phyloP scores from a whole-genome alignment of 2,329 filamentous ascomycete species.

The Harringtonia aguacate region DNA sequence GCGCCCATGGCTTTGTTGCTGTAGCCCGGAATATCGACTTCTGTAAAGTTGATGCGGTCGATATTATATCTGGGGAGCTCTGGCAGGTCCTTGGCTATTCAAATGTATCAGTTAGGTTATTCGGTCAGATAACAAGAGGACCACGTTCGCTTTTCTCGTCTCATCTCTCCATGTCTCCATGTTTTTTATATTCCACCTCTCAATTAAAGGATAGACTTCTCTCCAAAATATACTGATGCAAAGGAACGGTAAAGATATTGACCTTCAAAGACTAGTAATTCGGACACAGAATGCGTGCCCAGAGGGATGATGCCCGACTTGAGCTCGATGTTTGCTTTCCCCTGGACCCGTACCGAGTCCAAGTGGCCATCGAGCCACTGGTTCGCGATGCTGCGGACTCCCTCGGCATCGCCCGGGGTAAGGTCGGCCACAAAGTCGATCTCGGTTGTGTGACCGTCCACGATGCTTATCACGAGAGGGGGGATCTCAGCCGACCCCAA shows the following conservation, averaged over 20 bases:
- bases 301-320: constrained; percentile 72
- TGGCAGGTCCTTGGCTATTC: constrained; percentile 60
- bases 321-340: constrained; percentile 60
- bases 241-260: constrained; percentile 57
- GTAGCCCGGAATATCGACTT: constrained; percentile 43
- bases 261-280: constrained; percentile 77
- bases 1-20: constrained; percentile 61
- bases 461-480: constrained; percentile 61
- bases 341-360: constrained; percentile 58
- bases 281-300: constrained; percentile 63
- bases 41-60: constrained; percentile 66
- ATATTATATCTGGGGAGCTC: constrained; percentile 74
- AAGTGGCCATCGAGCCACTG: constrained; percentile 80
- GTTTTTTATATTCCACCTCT: not conserved
- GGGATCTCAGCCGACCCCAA: constrained; percentile 71
- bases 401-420: constrained; percentile 63
- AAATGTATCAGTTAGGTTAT: constrained; percentile 25
- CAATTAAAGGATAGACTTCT: constrained; percentile 36
- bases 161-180: not conserved
- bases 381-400: constrained; percentile 69
- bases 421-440: constrained; percentile 74
- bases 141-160: not conserved
- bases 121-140: constrained; percentile 6
- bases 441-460: constrained; percentile 65
- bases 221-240: constrained; percentile 49